A percentile compares a stretch with the other conserved stretches of the same genome.
Conservation (phyloP, 2,329 filamentous ascomycete genomes). For the Capronia epimyces region DNA sequence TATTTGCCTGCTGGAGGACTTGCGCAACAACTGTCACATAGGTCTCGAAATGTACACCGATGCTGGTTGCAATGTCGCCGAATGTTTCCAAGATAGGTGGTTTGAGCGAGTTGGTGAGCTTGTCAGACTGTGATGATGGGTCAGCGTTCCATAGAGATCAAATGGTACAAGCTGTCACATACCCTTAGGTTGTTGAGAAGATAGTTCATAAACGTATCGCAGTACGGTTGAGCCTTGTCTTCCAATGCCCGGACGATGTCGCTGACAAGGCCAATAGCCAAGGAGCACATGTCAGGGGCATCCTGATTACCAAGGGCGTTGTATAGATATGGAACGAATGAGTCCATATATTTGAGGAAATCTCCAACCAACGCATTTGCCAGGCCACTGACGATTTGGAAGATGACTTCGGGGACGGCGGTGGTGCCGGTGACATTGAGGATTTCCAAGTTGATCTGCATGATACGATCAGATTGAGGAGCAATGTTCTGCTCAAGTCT, state of each 20-base stretch:
- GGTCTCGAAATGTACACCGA: conserved; percentile 83
- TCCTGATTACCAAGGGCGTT: conserved; percentile 93
- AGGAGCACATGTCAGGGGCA: conserved; percentile 86
- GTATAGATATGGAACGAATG: conserved; percentile 87
- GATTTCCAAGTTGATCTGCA: conserved; percentile 79
- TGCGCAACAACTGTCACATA: conserved; percentile 89
- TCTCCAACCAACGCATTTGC: conserved; percentile 87
- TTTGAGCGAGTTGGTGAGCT: conserved; percentile 94
- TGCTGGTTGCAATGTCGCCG: conserved; percentile 93
- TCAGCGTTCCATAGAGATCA: conserved; percentile 31
- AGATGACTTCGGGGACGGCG: conserved; percentile 87
- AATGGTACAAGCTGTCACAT: conserved; percentile 41
- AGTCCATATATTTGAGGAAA: conserved; percentile 96
- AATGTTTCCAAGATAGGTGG: conserved; percentile 97
- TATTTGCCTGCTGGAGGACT: conserved; percentile 87
- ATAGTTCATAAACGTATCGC: conserved; percentile 97
- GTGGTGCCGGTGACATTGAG: conserved; percentile 77
- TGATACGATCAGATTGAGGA: conserved; percentile 87
- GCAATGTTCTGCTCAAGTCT: conserved; percentile 86
- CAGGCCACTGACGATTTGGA: conserved; percentile 85
- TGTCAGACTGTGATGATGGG: conserved; percentile 56
- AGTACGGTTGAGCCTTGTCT: conserved; percentile 87
- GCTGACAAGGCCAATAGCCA: conserved; percentile 95
- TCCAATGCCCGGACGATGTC: conserved; percentile 91
- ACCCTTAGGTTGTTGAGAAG: conserved; percentile 78